Evolutionary conservation across 352 stramenopile species (phyloP), one percentile per base, ranked within the genome.

Genomic region (Phytophthora melonis): DNA sequence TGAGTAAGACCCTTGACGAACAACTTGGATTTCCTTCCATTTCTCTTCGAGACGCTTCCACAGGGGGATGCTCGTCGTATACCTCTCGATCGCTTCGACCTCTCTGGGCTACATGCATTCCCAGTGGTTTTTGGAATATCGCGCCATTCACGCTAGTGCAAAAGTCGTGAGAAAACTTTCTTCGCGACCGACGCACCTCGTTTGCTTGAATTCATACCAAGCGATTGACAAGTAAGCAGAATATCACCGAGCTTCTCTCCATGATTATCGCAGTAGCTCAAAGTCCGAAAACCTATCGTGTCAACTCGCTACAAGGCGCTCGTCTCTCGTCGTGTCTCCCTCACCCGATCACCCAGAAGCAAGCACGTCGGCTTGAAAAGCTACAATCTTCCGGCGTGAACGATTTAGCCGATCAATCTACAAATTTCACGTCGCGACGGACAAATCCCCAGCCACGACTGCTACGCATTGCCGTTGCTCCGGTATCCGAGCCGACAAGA

Each of bases 1-100:
- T 30, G 47, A 54, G 47, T 54, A 54, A 30, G 47, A 54, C 9
- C 47, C 47, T n/a, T 54, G 47, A 3, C 19, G 47, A 30, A n/a
- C 47, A 16, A 54, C 47, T 27, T 54, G 47, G 1, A 54, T 23
- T 54, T 54, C 47, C n/a, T 54, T 54, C 47, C 47, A 54, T 30
- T 8, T 25, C n/a, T 6, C 19, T 3, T 54, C 47, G 16, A 54
- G 47, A 0, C 19, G 47, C 18, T 54, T 30, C 47, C 47, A 54
- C 47, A 49, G 16, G 3, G 41, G 41, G 41, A n/a, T n/a, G n/a
- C n/a, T n/a, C n/a, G n/a, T n/a, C n/a, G n/a, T 50, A 50, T 11
- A 50, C 43, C 8, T 50, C 43, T 50, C 43, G 18, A 13, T 50
- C 43, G 18, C 18, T 50, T 50, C 3, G 23, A 50, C 7, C 49